Percentiles rank a stretch among this genome's conserved stretches.
Evolutionary conservation across 2,329 filamentous ascomycete genomes (phyloP).

Genomic region (Aureobasidium mangrovei): DNA sequence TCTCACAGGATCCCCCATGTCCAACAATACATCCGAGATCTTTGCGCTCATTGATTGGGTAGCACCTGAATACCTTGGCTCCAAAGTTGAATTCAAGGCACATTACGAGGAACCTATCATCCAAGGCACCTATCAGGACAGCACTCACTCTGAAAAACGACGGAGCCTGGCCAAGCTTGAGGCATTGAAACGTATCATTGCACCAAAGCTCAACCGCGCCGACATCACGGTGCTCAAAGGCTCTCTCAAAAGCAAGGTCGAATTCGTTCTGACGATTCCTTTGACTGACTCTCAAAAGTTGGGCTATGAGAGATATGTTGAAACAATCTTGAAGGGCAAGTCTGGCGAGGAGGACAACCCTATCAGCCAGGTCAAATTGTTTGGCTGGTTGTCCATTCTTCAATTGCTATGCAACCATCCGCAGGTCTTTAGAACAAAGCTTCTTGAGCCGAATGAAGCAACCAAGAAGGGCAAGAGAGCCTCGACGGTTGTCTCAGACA

Average conservation of each 20-base stretch:
- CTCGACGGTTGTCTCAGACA: conserved; percentile 13
- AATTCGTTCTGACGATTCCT: conserved; percentile 71
- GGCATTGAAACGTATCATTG: conserved; percentile 62
- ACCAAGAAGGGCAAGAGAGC: conserved; percentile 12
- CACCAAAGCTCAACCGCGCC: conserved; percentile 68
- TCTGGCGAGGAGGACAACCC: conserved; percentile 21
- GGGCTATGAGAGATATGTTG: conserved; percentile 52
- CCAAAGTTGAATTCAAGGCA: conserved; percentile 55
- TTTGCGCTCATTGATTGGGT: conserved; percentile 85
- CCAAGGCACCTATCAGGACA: conserved; percentile 60
- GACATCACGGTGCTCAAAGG: conserved; percentile 59
- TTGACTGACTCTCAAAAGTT: conserved; percentile 56
- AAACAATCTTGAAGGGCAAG: conserved; percentile 28
- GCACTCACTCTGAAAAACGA: conserved; percentile 46
- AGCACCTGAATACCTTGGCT: conserved; percentile 67
- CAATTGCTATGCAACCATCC: conserved; percentile 53
- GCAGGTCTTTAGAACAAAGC: conserved; percentile 40
- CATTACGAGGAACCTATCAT: conserved; percentile 68
- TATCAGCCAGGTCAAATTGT: conserved; percentile 38
- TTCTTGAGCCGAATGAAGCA: conserved; percentile 30
- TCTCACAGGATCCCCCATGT: conserved; percentile 76
- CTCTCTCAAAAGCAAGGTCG: conserved; percentile 64
- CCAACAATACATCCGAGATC: conserved; percentile 78
- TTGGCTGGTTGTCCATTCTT: conserved; percentile 47
- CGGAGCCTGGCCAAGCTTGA: conserved; percentile 57